phyloP scores from a whole-genome alignment of 805 yeast species.

The Candida vartiovaarae region DNA sequence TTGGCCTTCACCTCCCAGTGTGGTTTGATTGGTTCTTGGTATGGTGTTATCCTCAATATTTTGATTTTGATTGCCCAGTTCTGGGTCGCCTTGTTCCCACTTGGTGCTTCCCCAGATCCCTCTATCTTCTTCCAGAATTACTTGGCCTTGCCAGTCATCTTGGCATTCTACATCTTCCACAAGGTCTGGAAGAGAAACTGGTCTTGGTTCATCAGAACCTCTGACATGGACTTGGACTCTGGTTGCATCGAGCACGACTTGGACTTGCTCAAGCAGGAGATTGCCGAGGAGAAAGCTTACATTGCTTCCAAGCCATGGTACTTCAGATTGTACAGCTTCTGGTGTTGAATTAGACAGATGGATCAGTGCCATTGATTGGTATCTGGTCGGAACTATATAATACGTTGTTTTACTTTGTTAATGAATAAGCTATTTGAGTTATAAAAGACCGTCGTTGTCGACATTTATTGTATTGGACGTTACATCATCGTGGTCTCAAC shows the following conservation, averaged over 20 bases:
- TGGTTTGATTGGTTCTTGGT: constrained; percentile 61
- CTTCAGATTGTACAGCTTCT: constrained; percentile 44
- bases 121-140: constrained; percentile 31
- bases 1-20: constrained; percentile 61
- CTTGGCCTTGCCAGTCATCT: constrained; percentile 35
- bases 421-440: too few relatives aligned
- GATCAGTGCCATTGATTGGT: too few relatives aligned
- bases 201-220: constrained; percentile 33
- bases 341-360: constrained; percentile 33
- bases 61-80: constrained; percentile 69
- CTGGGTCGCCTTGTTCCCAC: constrained; percentile 52
- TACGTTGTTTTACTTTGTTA: too few relatives aligned
- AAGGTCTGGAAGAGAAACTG: constrained; percentile 37
- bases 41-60: constrained; percentile 51
- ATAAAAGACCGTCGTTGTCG: too few relatives aligned
- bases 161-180: constrained; percentile 33
- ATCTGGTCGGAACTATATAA: too few relatives aligned
- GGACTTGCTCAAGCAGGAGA: constrained; percentile 48
- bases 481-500: too few relatives aligned
- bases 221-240: constrained; percentile 51
- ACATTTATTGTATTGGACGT: too few relatives aligned
- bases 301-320: constrained; percentile 38
- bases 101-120: constrained; percentile 27
- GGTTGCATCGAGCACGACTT: constrained; percentile 59
- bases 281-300: constrained; percentile 47